A percentile compares a stretch with the other conserved stretches of the same genome.
phyloP scores from a whole-genome alignment of 768 basidiomycete species.

The Holtermannia corniformis region DNA sequence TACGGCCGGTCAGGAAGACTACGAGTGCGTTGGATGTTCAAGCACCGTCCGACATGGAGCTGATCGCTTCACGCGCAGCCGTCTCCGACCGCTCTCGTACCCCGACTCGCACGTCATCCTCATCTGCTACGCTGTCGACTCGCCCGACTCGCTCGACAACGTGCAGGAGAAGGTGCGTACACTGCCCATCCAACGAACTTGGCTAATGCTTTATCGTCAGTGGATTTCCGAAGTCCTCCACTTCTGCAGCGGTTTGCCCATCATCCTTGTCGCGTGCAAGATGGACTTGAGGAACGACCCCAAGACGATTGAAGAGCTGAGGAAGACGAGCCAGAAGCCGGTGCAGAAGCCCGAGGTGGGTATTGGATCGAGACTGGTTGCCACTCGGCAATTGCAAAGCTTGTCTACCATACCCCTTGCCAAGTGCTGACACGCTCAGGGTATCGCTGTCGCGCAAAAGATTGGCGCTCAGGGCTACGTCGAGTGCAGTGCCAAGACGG shows the following conservation, averaged over 20 bases:
- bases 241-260: conserved; percentile 86
- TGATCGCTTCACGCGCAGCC: conserved; percentile 42
- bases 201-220: conserved; percentile 43
- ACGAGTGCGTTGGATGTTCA: conserved; percentile 50
- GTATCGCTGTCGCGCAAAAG: conserved; percentile 89
- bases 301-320: conserved; percentile 84
- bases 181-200: neutral
- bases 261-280: conserved; percentile 98
- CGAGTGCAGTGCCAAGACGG: conserved; percentile 92
- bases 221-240: conserved; percentile 99
- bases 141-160: conserved; percentile 96
- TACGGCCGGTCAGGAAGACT: conserved; percentile 99
- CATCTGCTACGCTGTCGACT: conserved; percentile 97
- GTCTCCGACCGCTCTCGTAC: conserved; percentile 92
- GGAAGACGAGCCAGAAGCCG: conserved; percentile 87
- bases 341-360: conserved; percentile 85
- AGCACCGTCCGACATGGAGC: neutral
- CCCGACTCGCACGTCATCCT: conserved; percentile 99
- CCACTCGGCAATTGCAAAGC: too few relatives aligned
- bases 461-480: conserved; percentile 94
- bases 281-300: conserved; percentile 93
- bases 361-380: conserved; percentile 1
- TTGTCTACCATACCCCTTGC: neutral
- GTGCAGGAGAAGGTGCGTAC: conserved; percentile 92
- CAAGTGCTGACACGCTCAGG: conserved; percentile 50